Conservation (phyloP, 345 rosid genomes). For the Erysimum cheiranthoides region DNA sequence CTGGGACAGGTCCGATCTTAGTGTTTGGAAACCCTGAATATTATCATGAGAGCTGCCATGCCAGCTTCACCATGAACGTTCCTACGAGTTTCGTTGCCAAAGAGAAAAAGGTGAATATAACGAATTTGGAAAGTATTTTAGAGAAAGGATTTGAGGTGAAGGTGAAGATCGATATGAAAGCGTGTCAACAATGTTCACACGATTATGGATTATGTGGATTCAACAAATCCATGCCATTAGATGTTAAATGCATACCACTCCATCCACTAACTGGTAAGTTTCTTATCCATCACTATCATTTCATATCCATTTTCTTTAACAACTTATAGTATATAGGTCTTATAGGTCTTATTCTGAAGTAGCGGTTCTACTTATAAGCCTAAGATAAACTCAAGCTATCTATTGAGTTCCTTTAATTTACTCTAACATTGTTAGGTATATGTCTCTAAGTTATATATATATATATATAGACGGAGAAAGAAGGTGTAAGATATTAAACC, state of each 20-base stretch:
- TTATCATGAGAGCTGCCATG: neutral
- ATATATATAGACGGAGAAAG: too few species aligned
- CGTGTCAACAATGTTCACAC: slow-evolving; percentile 22
- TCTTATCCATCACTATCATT: slow-evolving; percentile 1
- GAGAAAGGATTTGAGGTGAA: slow-evolving; percentile 47
- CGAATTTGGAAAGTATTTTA: neutral
- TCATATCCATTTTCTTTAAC: neutral
- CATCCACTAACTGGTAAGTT: slow-evolving; percentile 21
- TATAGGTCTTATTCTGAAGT: too few species aligned
- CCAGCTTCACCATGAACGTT: neutral
- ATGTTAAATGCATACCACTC: slow-evolving; percentile 1
- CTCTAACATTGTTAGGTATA: too few species aligned
- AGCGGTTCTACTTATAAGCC: too few species aligned
- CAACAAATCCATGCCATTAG: neutral
- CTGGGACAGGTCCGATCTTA: neutral
- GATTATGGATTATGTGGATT: slow-evolving; percentile 25
- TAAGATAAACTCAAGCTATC: too few species aligned
- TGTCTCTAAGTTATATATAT: too few species aligned
- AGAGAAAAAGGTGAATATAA: too few species aligned
- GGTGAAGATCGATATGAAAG: slow-evolving; percentile 17
- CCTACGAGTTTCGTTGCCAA: neutral
- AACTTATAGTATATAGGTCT: too few species aligned
- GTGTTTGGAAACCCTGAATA: neutral
- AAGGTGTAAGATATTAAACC: too few species aligned
- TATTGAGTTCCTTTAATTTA: too few species aligned